phyloP scores from a whole-genome alignment of 2,329 filamentous ascomycete genomes.

The Talaromyces sp. region DNA sequence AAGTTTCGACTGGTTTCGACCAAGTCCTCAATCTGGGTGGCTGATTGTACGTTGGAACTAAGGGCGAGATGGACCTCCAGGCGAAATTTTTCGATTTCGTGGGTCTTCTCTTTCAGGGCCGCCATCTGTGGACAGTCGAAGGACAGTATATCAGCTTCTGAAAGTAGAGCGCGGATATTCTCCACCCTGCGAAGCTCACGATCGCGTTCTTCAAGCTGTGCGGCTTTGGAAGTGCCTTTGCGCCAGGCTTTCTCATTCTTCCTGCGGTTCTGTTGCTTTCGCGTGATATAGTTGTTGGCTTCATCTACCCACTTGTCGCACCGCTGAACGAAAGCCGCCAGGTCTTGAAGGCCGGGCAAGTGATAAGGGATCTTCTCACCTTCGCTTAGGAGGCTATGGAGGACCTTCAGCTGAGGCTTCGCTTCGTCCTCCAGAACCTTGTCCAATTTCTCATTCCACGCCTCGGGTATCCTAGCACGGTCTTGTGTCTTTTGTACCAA shows the following conservation, averaged over 20 bases:
- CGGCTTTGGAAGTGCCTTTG: constrained; percentile 64
- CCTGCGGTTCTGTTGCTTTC: constrained; percentile 94
- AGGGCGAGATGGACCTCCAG: constrained; percentile 68
- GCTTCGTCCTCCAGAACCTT: constrained; percentile 78
- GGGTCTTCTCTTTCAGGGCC: constrained; percentile 77
- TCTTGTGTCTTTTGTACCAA: constrained; percentile 75
- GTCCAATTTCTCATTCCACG: constrained; percentile 87
- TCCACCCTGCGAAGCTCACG: constrained; percentile 82
- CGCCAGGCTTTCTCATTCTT: constrained; percentile 90
- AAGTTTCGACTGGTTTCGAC: constrained; percentile 86
- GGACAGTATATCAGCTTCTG: constrained; percentile 77
- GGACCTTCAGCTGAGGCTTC: constrained; percentile 76
- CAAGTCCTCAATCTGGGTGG: constrained; percentile 78
- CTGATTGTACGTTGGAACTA: constrained; percentile 60
- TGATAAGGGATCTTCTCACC: constrained; percentile 95
- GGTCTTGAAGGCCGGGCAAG: constrained; percentile 72
- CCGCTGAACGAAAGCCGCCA: constrained; percentile 87
- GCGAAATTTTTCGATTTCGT: constrained; percentile 81
- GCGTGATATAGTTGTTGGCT: constrained; percentile 90
- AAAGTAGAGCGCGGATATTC: constrained; percentile 80
- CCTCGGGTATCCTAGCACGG: constrained; percentile 78
- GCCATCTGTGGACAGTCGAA: constrained; percentile 92
- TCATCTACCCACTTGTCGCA: constrained; percentile 99
- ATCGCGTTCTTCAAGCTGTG: constrained; percentile 78
- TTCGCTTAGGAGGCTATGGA: constrained; percentile 81